phyloP scores from a whole-genome alignment of 805 yeast species.

The Schizosaccharomyces octosporus region DNA sequence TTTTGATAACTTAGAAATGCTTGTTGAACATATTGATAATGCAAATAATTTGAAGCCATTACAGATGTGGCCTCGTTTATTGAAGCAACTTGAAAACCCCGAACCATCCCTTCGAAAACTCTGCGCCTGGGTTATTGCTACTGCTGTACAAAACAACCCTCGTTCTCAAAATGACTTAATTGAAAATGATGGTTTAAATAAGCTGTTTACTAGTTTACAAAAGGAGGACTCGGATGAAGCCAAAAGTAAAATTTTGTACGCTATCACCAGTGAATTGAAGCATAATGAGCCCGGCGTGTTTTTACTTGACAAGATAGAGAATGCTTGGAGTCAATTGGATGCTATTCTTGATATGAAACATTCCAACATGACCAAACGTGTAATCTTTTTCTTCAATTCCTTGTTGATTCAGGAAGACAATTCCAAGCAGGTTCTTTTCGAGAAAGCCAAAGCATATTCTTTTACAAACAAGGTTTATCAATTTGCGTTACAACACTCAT shows the following conservation, averaged over 20 bases:
- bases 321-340: slow-evolving; percentile 32
- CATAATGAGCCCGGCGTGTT: slow-evolving; percentile 35
- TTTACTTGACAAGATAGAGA: slow-evolving; percentile 23
- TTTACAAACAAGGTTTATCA: background rate
- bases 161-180: slow-evolving; percentile 28
- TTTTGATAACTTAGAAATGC: slow-evolving; percentile 76
- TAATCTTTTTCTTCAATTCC: background rate
- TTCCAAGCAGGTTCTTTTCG: background rate
- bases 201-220: slow-evolving; percentile 11
- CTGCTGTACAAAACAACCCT: slow-evolving; percentile 80
- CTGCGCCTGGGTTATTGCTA: slow-evolving; percentile 58
- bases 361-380: background rate
- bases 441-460: background rate
- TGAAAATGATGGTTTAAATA: slow-evolving; percentile 11
- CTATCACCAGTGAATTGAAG: slow-evolving; percentile 47
- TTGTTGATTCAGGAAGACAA: background rate
- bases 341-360: background rate
- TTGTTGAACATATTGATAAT: slow-evolving; percentile 78
- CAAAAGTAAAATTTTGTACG: slow-evolving; percentile 46
- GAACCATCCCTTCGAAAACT: slow-evolving; percentile 25
- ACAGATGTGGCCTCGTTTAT: slow-evolving; percentile 52
- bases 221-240: slow-evolving; percentile 14
- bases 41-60: slow-evolving; percentile 76
- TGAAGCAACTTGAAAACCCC: slow-evolving; percentile 26
- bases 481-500: background rate